Percentiles rank a stretch among this genome's conserved stretches.
These are phyloP conservation scores for Amylocarpus encephaloides DNA, from an alignment of 2,329 filamentous ascomycete species.

Conservation along the genomic window DNA sequence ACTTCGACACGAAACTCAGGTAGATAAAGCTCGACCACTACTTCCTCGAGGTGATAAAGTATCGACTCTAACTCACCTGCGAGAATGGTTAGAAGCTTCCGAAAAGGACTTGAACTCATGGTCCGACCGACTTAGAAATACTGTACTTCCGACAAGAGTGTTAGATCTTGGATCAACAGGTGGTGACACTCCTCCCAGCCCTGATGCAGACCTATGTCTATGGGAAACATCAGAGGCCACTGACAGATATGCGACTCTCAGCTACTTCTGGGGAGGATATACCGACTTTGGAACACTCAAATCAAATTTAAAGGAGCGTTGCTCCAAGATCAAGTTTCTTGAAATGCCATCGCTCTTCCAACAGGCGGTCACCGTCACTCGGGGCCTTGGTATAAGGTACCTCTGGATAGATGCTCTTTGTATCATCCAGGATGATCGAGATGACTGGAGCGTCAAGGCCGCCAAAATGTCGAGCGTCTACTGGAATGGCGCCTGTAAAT, in stretches of 20 bases:
- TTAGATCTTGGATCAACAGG: no score
- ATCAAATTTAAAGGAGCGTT: not conserved
- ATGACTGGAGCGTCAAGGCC: slow-evolving; percentile 4
- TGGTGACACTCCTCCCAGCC: no score
- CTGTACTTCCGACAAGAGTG: no score
- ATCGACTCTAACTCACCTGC: no score
- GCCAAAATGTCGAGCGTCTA: slow-evolving; percentile 6
- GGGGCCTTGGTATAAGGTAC: slow-evolving; percentile 2
- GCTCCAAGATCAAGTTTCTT: not conserved
- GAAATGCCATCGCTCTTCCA: not conserved
- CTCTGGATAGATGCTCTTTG: slow-evolving; percentile 14
- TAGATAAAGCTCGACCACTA: no score
- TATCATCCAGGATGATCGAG: slow-evolving; percentile 10
- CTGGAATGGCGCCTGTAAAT: not conserved
- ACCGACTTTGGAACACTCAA: slow-evolving; percentile 1
- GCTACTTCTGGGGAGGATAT: slow-evolving; percentile 10
- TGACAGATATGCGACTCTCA: slow-evolving; percentile 7
- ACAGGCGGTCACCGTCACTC: slow-evolving; percentile 6
- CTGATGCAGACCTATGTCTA: no score
- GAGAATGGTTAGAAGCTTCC: no score
- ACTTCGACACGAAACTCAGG: no score
- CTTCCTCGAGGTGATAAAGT: no score
- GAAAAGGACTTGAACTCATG: no score
- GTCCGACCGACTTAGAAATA: no score
- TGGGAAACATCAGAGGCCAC: not conserved